These are phyloP conservation scores for Incumbomyces lentus DNA, from an alignment of 2,329 filamentous ascomycete species.

Conservation along the genomic window DNA sequence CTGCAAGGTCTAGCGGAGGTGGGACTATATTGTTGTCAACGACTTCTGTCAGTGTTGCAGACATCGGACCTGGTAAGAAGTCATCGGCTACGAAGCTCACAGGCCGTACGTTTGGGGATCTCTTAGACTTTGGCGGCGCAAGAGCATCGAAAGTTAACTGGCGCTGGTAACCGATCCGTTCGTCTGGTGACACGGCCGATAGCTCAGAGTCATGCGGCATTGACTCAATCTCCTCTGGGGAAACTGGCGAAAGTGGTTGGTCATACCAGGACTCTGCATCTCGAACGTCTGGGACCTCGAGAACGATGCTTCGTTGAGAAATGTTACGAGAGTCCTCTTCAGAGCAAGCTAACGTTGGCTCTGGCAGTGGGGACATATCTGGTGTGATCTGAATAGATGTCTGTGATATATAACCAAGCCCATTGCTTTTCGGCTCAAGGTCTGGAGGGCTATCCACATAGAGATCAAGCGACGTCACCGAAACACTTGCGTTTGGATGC, in stretches of 20 bases:
- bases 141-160: slow-evolving; percentile 12
- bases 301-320: neutral
- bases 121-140: slow-evolving; percentile 13
- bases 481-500: neutral
- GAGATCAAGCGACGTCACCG: slow-evolving; percentile 1
- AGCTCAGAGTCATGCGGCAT: slow-evolving; percentile 8
- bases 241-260: slow-evolving; percentile 5
- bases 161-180: slow-evolving; percentile 5
- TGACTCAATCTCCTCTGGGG: slow-evolving; percentile 9
- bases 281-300: slow-evolving; percentile 3
- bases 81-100: slow-evolving; percentile 4
- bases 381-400: slow-evolving; percentile 4
- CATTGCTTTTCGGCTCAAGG: neutral
- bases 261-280: slow-evolving; percentile 5
- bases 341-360: neutral
- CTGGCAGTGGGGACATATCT: neutral
- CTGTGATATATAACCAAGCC: neutral
- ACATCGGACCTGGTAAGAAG: slow-evolving; percentile 12
- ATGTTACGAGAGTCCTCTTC: neutral
- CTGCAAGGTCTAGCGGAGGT: slow-evolving; percentile 10
- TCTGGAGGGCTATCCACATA: neutral
- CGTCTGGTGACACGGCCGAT: slow-evolving; percentile 7
- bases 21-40: slow-evolving; percentile 12
- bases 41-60: slow-evolving; percentile 13
- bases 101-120: slow-evolving; percentile 11